phyloP scores from a whole-genome alignment of 257 asterid genomes.

The Nemophila menziesii region DNA sequence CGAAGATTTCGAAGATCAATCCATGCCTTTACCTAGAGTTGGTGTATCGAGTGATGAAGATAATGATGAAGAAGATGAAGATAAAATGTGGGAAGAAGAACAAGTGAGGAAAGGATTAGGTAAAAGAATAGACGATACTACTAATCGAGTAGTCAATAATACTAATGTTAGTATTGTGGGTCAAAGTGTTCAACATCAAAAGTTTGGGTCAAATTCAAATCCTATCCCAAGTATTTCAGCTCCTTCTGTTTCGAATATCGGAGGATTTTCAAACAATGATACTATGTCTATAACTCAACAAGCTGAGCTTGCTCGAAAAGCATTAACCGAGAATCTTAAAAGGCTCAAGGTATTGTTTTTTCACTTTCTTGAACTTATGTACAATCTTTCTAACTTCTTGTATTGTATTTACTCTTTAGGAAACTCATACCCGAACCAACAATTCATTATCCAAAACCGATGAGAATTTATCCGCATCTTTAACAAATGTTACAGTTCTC shows the following conservation, averaged over 20 bases:
- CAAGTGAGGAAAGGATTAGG: constrained; percentile 95
- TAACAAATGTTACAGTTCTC: constrained; percentile 51
- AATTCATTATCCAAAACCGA: constrained; percentile 50
- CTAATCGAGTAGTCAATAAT: constrained; percentile 31
- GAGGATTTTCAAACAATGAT: constrained; percentile 33
- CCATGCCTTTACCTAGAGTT: constrained; percentile 24
- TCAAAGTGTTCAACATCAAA: constrained; percentile 30
- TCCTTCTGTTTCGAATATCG: constrained; percentile 26
- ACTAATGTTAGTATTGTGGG: constrained; percentile 24
- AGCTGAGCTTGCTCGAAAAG: constrained; percentile 74
- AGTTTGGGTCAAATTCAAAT: constrained; percentile 23
- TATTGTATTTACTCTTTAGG: constrained; percentile 27
- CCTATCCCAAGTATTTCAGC: constrained; percentile 20
- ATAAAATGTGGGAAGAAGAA: constrained; percentile 94
- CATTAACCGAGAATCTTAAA: constrained; percentile 48
- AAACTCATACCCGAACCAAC: constrained; percentile 57
- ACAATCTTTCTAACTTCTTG: neutral
- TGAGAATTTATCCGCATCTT: constrained; percentile 65
- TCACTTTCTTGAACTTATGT: neutral
- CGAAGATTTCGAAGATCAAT: constrained; percentile 64
- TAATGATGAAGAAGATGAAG: constrained; percentile 81
- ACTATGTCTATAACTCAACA: constrained; percentile 56
- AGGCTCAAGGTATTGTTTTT: constrained; percentile 47
- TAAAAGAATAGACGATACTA: constrained; percentile 68
- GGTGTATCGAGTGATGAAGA: constrained; percentile 16